Percentiles rank a stretch among this genome's conserved stretches.
phyloP scores from a whole-genome alignment of 164 flowering plant species.

The Berberis thunbergii region DNA sequence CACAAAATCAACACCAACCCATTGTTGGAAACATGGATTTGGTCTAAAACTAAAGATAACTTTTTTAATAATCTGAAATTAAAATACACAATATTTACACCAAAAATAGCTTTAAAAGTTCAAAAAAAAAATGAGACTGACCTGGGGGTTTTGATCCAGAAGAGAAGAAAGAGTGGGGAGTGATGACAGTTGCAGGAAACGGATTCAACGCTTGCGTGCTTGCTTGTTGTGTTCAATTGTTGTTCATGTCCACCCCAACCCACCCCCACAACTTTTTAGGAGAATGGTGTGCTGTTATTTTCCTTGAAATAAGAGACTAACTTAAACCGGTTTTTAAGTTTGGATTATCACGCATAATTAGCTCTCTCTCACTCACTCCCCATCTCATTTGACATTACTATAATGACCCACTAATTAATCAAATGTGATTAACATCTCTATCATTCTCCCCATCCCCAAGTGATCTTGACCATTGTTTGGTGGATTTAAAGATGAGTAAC shows the following conservation, averaged over 20 bases:
- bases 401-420: too few relatives aligned
- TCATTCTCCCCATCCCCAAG: neutral
- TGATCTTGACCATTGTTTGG: too few relatives aligned
- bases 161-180: neutral
- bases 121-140: neutral
- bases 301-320: neutral
- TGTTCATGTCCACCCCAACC: neutral
- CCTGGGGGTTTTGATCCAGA: constrained; percentile 14
- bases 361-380: neutral
- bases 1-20: neutral
- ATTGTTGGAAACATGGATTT: neutral
- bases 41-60: neutral
- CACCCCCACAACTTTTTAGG: constrained; percentile 1
- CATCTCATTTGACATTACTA: too few relatives aligned
- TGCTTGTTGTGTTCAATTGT: constrained; percentile 10
- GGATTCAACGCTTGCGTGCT: constrained; percentile 7
- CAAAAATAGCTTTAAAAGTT: neutral
- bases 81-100: neutral
- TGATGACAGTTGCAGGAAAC: neutral
- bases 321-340: constrained; percentile 14
- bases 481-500: too few relatives aligned
- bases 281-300: constrained; percentile 9
- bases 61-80: neutral
- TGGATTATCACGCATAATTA: constrained; percentile 11
- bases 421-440: neutral